Evolutionary conservation across 208 protist genomes (phyloP), one percentile per base, ranked within the genome.

Genomic region (Leishmania mexicana): DNA sequence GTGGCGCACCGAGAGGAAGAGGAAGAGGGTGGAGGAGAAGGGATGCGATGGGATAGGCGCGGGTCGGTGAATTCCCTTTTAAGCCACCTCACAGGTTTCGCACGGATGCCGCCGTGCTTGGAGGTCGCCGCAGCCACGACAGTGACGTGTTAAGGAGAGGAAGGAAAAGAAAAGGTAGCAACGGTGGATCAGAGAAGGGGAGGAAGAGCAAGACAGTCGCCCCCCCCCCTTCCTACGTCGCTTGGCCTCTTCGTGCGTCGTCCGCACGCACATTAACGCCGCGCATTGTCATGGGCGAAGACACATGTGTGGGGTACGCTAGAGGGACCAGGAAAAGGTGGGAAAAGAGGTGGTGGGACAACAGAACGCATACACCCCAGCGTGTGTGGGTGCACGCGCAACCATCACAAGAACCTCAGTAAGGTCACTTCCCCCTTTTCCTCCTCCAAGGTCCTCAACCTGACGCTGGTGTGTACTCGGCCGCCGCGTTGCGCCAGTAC

Each of bases 401-500:
- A 13, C 0, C 70, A 38, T 74, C 70, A 28, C 70, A 74, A 28
- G 3, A 74, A 17, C 70, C 42, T 74, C 70, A 45, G 28, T 5
- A 54, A 45, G 19, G 24, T 74, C 38, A 2, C 38, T 38, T 74
- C 28, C 24, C 42, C 40, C 24, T 6, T 40, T 35, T 17, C 28
- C 67, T 19, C 40, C 40, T 17, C 42, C 21, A 35, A 31, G 15
- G n/a, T 1, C 24, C 75, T 51, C 45, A 19, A 54, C 11, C 2
- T 65, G 38, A 53, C 6, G 75, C 40, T 6, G 45, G 38, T n/a
- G 54, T 51, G 21, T 71, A 85, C 75, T 88, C 81, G 17, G 38
- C 28, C 5, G 60, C 75, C 3, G 80, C 85, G 28, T 89, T 81
- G 5, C 81, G 82, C 88, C 88, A 93, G 80, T 90, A 90, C n/a